These are phyloP conservation scores for Onygena corvina DNA, from an alignment of 2,329 filamentous ascomycete genomes.

Conservation along the genomic window DNA sequence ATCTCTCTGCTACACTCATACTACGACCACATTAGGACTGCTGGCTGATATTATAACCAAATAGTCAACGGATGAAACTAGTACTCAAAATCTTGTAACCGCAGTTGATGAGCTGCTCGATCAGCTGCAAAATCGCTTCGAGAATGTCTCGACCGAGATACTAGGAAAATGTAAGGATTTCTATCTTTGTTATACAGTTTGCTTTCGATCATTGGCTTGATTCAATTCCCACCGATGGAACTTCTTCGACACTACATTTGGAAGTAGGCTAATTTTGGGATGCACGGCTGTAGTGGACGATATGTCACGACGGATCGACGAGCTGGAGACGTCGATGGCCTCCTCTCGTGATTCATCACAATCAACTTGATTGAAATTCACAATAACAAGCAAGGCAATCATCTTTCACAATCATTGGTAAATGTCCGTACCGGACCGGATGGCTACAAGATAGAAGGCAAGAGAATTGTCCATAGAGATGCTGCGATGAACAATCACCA, in stretches of 20 bases:
- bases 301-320: constrained; percentile 77
- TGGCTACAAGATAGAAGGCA: no score
- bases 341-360: constrained; percentile 38
- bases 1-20: neutral
- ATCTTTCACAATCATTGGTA: no score
- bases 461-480: no score
- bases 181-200: neutral
- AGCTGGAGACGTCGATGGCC: constrained; percentile 61
- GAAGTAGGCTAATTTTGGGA: constrained; percentile 5
- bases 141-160: constrained; percentile 70
- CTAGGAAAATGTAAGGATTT: constrained; percentile 65
- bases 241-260: neutral
- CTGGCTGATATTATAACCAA: neutral
- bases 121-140: constrained; percentile 73
- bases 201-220: neutral
- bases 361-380: constrained; percentile 24
- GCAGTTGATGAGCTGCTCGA: constrained; percentile 81
- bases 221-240: neutral
- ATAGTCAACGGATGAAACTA: constrained; percentile 12
- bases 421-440: no score
- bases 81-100: constrained; percentile 48
- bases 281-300: constrained; percentile 62
- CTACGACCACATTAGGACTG: neutral
- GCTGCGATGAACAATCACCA: no score
- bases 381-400: no score